Evolutionary conservation across 345 rosid species (phyloP), one percentile per base, ranked within the genome.

Genomic region (Euclidium syriacum): DNA sequence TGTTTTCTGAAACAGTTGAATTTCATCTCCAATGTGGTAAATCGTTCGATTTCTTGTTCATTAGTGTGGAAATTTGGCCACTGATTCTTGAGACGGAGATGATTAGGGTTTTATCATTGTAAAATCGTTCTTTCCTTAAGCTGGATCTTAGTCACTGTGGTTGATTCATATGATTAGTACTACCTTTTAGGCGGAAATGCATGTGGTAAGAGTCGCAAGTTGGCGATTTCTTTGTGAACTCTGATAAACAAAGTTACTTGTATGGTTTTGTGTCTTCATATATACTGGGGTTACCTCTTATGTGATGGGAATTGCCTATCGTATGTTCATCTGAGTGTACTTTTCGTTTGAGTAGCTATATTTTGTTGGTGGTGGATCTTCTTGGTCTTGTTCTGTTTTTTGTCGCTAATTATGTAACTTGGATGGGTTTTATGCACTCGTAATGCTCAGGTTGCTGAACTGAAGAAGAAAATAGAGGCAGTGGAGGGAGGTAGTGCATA

Each of bases 381-480:
- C 18, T 4, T 36, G 14, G 40, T 2, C 40, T 36, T 36, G 17
- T 36, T 36, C 40, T 36, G 40, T 36, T 36, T 36, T 11, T 36
- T 29, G 33, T 5, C 5, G 33, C 33, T 29, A 9, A 11, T 36
- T 11, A 36, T 11, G 15, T 36, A 36, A 36, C 18, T 39, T 39
- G 30, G 58, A 58, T 41, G 51, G 20, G 29, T 8, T 41, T 24
- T 16, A 39, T 40, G 5, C 14, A 20, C 29, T 23, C 51, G 4
- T 49, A 56, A 15, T 56, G 38, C 17, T 26, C 60, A 89, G 95
- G 82, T 84, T 65, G 64, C 75, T 36, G 85, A 79, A 62, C 90
- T 86, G 39, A 90, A 90, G 67, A 83, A 68, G 75, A 77, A 39
- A 23, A 84, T 85, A 56, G 90, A 89, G 78, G 60, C 71, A 14